Base-by-base conservation (phyloP, 73 alveolate species). In the Paramecium primaurelia region DNA sequence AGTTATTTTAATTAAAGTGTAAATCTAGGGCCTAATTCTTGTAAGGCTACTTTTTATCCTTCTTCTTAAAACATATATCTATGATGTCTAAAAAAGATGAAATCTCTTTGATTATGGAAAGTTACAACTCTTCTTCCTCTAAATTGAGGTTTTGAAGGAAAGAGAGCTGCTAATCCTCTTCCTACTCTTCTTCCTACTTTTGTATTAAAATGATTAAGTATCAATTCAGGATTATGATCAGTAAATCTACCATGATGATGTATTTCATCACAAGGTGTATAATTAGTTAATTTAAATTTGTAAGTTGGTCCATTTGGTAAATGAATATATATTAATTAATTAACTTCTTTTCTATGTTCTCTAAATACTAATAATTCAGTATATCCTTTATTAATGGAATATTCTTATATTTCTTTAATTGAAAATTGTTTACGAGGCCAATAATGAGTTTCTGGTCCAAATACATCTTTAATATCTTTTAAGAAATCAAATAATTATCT, bases 271-370 rank as follows among this genome's bases (percentile, higher is more conserved):
- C 95, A 95, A 77, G 96, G 95, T 34, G 95, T 95, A 42, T 95
- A 97, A 92, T 96, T 98, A 28, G 98, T 93, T 32, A 98, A 95
- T 95, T 98, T 97, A 92, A 97, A 98, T 88, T 97, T 96, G 77
- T 98, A 98, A 22, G 99, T 98, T 0, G 99, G 99, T 7, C 99
- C 99, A 89, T 96, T 96, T 4, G 99, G 99, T 64, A 98, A 93
- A 94, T 98, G 99, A 77, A 96, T 94, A 54, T 96, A 64, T 32
- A 98, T 94, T 90, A 98, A 89, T 88, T 98, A 95, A 89, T 95
- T 95, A 75, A 97, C 97, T 51, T 95, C 92, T 92, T 99, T 98
- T 59, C 92, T 84, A 93, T 98, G 98, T 92, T 98, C 99, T 97
- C 97, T 93, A 75, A 97, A 96, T 14, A 98, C 95, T 80, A 98